phyloP scores from a whole-genome alignment of 2,329 filamentous ascomycete genomes.

The Neoarthrinium moseri region DNA sequence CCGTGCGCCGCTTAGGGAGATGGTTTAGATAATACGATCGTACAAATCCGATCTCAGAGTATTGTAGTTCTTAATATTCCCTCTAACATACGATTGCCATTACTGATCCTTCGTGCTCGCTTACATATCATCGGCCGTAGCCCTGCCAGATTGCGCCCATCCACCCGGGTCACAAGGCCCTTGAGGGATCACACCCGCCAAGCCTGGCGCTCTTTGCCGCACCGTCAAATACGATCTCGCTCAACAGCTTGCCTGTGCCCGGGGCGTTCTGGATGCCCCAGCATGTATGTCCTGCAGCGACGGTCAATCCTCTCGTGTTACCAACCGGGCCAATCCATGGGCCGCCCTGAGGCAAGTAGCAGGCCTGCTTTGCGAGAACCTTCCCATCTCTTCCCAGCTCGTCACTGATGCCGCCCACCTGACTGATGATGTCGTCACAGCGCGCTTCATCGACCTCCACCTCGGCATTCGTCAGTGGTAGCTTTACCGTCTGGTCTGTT shows the following conservation, averaged over 20 bases:
- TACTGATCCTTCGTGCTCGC: too few relatives aligned
- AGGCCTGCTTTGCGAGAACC: constrained; percentile 67
- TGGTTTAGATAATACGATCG: constrained; percentile 1
- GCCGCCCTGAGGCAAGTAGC: constrained; percentile 71
- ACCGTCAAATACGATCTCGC: constrained; percentile 63
- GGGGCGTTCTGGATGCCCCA: constrained; percentile 84
- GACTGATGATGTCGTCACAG: constrained; percentile 69
- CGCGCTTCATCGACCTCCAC: constrained; percentile 64
- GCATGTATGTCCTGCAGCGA: constrained; percentile 75
- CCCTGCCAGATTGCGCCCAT: constrained; percentile 14
- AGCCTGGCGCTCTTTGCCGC: constrained; percentile 57
- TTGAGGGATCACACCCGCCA: constrained; percentile 52
- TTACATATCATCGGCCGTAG: neutral
- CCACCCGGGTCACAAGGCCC: constrained; percentile 28
- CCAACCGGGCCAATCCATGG: constrained; percentile 70
- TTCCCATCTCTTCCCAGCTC: constrained; percentile 55
- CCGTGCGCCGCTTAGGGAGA: too few relatives aligned
- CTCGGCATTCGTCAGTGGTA: constrained; percentile 60
- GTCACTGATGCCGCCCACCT: constrained; percentile 53
- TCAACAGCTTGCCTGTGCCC: constrained; percentile 66
- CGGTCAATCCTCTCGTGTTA: constrained; percentile 56
- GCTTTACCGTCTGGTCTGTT: constrained; percentile 60
- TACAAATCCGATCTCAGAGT: too few relatives aligned
- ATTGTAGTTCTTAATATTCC: too few relatives aligned
- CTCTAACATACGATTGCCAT: too few relatives aligned